Base-by-base conservation (phyloP, 1,284 basidiomycete species). In the Microbotryomycetes sp. region DNA sequence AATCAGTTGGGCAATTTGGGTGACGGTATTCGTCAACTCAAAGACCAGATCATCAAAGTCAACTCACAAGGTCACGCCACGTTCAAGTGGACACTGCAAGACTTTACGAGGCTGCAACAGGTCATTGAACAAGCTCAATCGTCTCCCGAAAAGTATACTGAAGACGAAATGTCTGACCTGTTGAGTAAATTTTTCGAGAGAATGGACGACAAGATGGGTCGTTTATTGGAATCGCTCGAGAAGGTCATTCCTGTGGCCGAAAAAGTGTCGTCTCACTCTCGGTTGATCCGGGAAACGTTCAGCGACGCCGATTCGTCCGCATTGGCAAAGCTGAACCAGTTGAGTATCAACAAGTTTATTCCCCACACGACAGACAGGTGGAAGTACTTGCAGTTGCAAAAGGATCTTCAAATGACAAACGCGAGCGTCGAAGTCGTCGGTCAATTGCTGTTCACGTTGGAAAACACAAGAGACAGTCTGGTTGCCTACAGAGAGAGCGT, bases 381-480 rank as follows among this genome's bases (percentile, higher is more conserved):
- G 52, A 65, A 65, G 52, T 61, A 60, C n/a, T 60, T 52, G 18
- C 65, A 68, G 45, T 29, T 73, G 29, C 49, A 53, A 11, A 49
- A 61, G 54, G 72, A 73, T 50, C 46, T 73, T 4, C 47, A 64
- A 11, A 45, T 73, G 52, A 64, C 70, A 23, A 55, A 58, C 7
- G 64, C 61, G 45, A 70, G 62, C 9, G 65, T 71, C 0, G 52
- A 56, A 0, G 64, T 57, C 24, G 54, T 73, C 1, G 62, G 56
- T 11, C 50, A 49, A 2, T 59, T 67, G 13, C 50, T 66, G 54
- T 21, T 54, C 13, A 57, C 50, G 23, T 45, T 73, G 18, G 71
- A 72, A 53, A 45, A 49, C n/a, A 60, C 70, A n/a, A 56, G 70
- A 28, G 51, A 59, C 11, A 54, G 59, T 18, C 54, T 73, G 2